Evolutionary conservation across 1,284 basidiomycete genomes (phyloP), one percentile per base, ranked within the genome.

Genomic region (Ceratobasidium sp.): DNA sequence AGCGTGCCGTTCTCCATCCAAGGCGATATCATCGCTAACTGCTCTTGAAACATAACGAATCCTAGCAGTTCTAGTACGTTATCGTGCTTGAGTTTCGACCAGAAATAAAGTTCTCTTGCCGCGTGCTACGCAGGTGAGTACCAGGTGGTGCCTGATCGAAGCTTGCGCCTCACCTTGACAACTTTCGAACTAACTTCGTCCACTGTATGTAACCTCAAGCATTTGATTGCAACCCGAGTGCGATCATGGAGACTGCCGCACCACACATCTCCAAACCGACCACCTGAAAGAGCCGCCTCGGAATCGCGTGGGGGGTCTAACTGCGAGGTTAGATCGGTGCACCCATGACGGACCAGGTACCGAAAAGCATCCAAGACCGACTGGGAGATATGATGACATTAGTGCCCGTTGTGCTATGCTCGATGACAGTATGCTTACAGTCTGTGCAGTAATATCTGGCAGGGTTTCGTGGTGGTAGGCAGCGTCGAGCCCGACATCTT

Each of bases 1-100:
- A 69, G 24, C 19, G 66, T 58, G 13, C 66, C 66, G 11, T 56
- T 29, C 24, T 58, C 54, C 65, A 68, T 68, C 65, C 65, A 68
- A 1, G 65, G 65, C 6, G 65, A 68, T 22, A 68, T 41, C 65
- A 68, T 68, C 0, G 65, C 65, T 7, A 68, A 7, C 22, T 54
- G 65, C 5, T 56, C 65, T 27, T 68, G 65, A 29, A 54, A 68
- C 7, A 54, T 41, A 6, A 37, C 49, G 16, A 68, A 22, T 16
- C 74, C 65, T 0, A 48, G 39, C 0, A 74, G 58, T 22, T 43
- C 48, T 14, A 66, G 54, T 14, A 69, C 39, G 34, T 74, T 68
- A 0, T 11, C 0, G 27, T 74, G 74, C 11, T 59, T 46, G 24
- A 49, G 53, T n/a, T 59, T 59, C 5, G 64, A 54, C 74, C 74